Base-by-base conservation (phyloP, 768 basidiomycete genomes). In the Russula dissimulans region DNA sequence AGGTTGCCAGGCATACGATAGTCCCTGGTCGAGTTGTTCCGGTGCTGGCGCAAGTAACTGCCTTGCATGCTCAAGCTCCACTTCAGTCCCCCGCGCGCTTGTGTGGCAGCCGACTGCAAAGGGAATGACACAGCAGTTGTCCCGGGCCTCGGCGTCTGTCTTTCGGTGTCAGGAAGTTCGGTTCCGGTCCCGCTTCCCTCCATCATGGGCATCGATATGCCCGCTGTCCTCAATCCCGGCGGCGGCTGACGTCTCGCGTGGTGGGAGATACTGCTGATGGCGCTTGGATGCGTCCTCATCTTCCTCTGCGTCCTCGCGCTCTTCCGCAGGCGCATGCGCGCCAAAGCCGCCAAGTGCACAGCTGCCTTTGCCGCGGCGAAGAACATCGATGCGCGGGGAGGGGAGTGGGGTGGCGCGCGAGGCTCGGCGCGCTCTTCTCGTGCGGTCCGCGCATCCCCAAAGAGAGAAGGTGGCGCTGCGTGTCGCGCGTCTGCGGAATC, bases 241-340 rank as follows among this genome's bases (percentile, higher is more conserved):
- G 22, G 22, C 22, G 64, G 56, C 6, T 75, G 74, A 31, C 65
- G 76, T 26, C 74, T 91, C 9, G 73, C 75, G 60, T 91, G 90
- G 89, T 91, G 89, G 89, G 78, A 92, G 73, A 90, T 91, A 65
- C 75, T 91, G 59, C 79, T 91, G 57, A 91, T 91, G 87, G 76
- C 85, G 0, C 80, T 91, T 39, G 88, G 90, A 10, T 87, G 86
- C 68, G 84, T 85, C 15, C 87, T 26, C 1, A 26, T 26, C 22
- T 26, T 26, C 22, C 22, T 26, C 22, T 26, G 22, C 22, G 2
- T 26, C 61, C 68, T 91, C 60, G 78, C 82, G 75, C 79, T 77
- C 65, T 91, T 85, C 82, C 82, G 90, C 22, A 79, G 86, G 17
- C 82, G 80, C 52, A 83, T 83, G 44, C 82, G 82, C 69, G 85